Evolutionary conservation across 108 stramenopile genomes (phyloP).

Genomic region (Epithemia pelagica): DNA sequence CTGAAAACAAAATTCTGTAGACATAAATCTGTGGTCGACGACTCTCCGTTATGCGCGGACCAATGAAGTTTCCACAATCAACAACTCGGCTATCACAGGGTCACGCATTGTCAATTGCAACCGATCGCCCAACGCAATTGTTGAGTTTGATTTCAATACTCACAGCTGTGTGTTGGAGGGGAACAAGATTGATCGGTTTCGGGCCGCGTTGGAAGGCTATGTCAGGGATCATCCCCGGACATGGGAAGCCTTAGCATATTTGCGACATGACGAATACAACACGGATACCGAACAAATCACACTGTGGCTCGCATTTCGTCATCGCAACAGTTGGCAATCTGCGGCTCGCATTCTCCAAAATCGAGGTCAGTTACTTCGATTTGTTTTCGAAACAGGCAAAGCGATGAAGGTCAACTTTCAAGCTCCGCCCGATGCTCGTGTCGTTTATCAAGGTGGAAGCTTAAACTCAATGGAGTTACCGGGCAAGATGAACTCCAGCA

Average conservation of each 20-base stretch:
- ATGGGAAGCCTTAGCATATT: conserved; percentile 44
- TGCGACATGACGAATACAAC: conserved; percentile 42
- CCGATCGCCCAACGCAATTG: conserved; percentile 49
- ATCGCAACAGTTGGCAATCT: conserved; percentile 58
- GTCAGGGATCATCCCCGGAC: conserved; percentile 45
- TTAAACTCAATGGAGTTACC: too few relatives aligned
- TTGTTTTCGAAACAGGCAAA: neutral
- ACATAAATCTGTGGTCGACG: conserved; percentile 58
- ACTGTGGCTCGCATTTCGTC: conserved; percentile 39
- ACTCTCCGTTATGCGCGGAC: conserved; percentile 48
- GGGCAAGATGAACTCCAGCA: too few relatives aligned
- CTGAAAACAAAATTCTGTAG: conserved; percentile 6
- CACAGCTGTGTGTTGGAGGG: conserved; percentile 36
- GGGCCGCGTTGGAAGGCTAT: conserved; percentile 47
- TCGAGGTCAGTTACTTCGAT: neutral
- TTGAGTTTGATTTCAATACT: conserved; percentile 32
- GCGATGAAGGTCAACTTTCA: neutral
- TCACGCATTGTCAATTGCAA: conserved; percentile 58
- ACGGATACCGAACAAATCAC: conserved; percentile 25
- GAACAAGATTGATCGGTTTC: conserved; percentile 40
- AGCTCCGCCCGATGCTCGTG: neutral
- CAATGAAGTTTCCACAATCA: conserved; percentile 65
- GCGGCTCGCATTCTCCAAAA: conserved; percentile 25
- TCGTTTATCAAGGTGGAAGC: neutral
- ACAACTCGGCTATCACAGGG: conserved; percentile 49